These are phyloP conservation scores for Syzygium grande DNA, from an alignment of 345 rosid genomes.

Conservation along the genomic window DNA sequence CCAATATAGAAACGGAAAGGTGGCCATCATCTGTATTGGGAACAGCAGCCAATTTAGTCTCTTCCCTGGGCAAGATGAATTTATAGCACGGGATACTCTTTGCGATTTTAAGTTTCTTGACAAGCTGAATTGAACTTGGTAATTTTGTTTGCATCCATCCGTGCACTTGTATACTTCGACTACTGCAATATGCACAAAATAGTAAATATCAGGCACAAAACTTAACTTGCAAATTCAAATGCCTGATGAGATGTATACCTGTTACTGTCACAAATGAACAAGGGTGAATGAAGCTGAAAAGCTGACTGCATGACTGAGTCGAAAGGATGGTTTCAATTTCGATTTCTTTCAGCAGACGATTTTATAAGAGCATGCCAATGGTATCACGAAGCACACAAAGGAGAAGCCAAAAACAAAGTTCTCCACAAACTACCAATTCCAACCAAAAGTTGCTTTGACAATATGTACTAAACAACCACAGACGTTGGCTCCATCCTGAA, in stretches of 20 bases:
- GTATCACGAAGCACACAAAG: neutral
- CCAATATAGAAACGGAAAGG: neutral
- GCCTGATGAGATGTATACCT: neutral
- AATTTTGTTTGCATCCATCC: neutral
- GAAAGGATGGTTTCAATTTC: neutral
- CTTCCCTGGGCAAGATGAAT: neutral
- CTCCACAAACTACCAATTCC: neutral
- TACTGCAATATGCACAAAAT: neutral
- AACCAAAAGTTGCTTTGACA: neutral
- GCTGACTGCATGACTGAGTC: constrained; percentile 1
- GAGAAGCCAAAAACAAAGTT: neutral
- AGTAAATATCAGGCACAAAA: neutral
- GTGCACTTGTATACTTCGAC: neutral
- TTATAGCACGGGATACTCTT: neutral
- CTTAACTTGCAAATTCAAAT: neutral
- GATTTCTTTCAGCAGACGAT: neutral
- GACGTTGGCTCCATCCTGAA: neutral
- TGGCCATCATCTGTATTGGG: constrained; percentile 6
- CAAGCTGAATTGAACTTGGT: neutral
- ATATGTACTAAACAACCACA: neutral
- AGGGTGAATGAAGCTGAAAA: neutral
- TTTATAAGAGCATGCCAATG: neutral
- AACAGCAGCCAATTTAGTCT: neutral
- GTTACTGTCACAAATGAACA: neutral
- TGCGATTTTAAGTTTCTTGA: neutral